Conservation (phyloP, 2,329 filamentous ascomycete species). For the Chalaropsis thielavioides region DNA sequence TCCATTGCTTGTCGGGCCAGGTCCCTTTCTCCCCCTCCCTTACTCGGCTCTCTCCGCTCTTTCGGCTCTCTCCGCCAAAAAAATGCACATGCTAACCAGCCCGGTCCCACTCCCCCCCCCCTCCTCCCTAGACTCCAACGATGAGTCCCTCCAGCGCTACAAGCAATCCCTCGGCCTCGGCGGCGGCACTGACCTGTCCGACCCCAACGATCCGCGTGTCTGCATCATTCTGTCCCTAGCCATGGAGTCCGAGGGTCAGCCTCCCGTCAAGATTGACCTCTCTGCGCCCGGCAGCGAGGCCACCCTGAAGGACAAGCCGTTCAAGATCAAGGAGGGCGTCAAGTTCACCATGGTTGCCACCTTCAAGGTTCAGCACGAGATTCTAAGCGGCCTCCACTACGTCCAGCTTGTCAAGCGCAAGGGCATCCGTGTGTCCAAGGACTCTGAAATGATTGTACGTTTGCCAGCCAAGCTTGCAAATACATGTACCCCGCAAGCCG, state of each 20-base stretch:
- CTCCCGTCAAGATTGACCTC: slow-evolving; percentile 80
- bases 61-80: neutral
- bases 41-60: neutral
- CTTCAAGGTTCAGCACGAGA: slow-evolving; percentile 95
- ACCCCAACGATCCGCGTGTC: slow-evolving; percentile 70
- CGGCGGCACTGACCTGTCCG: slow-evolving; percentile 54
- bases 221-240: slow-evolving; percentile 88
- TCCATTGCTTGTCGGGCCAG: neutral
- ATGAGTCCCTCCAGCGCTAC: slow-evolving; percentile 94
- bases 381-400: slow-evolving; percentile 89
- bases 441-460: slow-evolving; percentile 93
- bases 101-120: slow-evolving; percentile 9
- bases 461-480: neutral
- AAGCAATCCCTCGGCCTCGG: slow-evolving; percentile 88
- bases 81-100: slow-evolving; percentile 8
- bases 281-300: slow-evolving; percentile 57
- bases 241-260: slow-evolving; percentile 69
- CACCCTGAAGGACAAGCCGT: slow-evolving; percentile 77
- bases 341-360: slow-evolving; percentile 87
- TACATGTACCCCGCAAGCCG: too few species aligned
- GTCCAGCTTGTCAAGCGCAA: slow-evolving; percentile 86
- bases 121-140: slow-evolving; percentile 42
- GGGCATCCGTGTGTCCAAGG: slow-evolving; percentile 76
- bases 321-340: slow-evolving; percentile 92
- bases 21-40: neutral